Evolutionary conservation across 306 rosid species (phyloP), one percentile per base, ranked within the genome.

Genomic region (Cyamopsis tetragonoloba): DNA sequence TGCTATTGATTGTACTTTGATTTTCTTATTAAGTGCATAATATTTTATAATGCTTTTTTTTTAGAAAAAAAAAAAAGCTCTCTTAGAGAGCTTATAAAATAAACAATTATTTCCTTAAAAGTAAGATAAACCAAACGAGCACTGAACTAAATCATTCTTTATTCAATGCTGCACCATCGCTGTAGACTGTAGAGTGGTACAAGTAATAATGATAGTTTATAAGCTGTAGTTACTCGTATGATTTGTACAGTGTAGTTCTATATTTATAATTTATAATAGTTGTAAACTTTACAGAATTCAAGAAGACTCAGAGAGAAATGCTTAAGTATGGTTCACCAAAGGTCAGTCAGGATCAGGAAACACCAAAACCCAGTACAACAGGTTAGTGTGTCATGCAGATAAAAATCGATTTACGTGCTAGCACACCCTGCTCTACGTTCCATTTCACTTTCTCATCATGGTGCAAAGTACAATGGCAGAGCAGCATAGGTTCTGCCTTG

Each of bases 301-400:
- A 83, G 87, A 89, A 77, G 89, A n/a, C n/a, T n/a, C n/a, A n/a
- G n/a, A 88, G 89, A 64, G 90, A 84, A 71, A 66, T 81, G 49
- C 80, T 76, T 30, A 83, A 91, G 79, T 88, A 88, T 73, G 81
- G 37, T 22, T 71, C 96, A 41, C 85, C 87, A 11, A 74, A 80
- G 68, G 65, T 74, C 76, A 84, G 84, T 83, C 85, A 84, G 3
- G 88, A 85, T 83, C 85, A 84, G 3, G 88, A 85, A 34, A 42
- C 71, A 13, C 55, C 68, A 63, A 78, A 77, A 72, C 68, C 80
- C 38, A 76, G 47, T 31, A 57, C 65, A 31, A 27, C 83, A 76
- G 98, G 98, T 89, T 65, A 39, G 87, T 49, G 73, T 69, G 55
- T 57, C 59, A 64, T 41, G 28, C 35, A 44, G 67, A 48, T 59